Conservation (phyloP, 345 rosid species). For the Clausena lansium region DNA sequence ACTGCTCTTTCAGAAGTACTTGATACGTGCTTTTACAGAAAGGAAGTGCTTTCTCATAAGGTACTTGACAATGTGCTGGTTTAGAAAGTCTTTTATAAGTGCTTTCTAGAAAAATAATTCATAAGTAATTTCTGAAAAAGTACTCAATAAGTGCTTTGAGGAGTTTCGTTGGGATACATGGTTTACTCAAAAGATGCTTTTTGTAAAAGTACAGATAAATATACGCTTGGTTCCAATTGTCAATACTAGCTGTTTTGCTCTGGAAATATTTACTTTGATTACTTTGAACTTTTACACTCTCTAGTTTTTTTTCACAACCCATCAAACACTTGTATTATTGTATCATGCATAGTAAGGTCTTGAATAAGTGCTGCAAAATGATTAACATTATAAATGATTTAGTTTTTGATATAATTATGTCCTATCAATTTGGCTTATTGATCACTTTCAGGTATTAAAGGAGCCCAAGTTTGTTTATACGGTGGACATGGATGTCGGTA, state of each 20-base stretch:
- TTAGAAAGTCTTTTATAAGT: neutral
- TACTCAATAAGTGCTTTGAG: neutral
- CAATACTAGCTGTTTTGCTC: neutral
- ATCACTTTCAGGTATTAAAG: constrained; percentile 53
- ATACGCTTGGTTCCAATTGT: neutral
- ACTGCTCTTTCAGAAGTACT: neutral
- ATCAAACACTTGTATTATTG: neutral
- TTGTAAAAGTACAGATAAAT: neutral
- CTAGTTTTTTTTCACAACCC: neutral
- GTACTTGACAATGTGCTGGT: neutral
- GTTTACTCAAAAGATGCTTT: neutral
- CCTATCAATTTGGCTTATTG: constrained; percentile 15
- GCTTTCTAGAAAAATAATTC: neutral
- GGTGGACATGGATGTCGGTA: constrained; percentile 74
- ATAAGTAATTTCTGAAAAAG: neutral
- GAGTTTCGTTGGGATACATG: neutral
- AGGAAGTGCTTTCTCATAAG: neutral
- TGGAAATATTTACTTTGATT: neutral
- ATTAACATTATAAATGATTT: neutral
- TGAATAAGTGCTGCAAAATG: neutral
- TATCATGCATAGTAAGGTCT: neutral
- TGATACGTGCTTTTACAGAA: neutral
- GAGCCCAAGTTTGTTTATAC: constrained; percentile 92
- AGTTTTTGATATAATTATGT: neutral
- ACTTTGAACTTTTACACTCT: neutral